phyloP scores from a whole-genome alignment of 805 yeast species.

The Wickerhamiella bombiphila region DNA sequence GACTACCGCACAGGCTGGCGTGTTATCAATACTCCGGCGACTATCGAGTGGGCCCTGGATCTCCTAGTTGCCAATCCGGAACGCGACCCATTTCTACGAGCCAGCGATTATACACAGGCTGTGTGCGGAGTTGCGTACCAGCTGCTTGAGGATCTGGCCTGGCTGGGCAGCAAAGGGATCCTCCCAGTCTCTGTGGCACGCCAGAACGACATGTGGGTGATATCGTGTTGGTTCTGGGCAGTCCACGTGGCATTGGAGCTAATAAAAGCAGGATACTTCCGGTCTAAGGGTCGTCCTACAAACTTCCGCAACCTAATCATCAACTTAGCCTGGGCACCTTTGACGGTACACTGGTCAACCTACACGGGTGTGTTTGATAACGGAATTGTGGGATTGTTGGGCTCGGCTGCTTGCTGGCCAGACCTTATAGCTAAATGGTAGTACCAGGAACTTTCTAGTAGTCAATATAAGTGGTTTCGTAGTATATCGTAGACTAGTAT shows the following conservation, averaged over 20 bases:
- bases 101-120: slow-evolving; percentile 24
- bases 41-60: slow-evolving; percentile 26
- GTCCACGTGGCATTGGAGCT: slow-evolving; percentile 26
- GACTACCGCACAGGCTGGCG: slow-evolving; percentile 26
- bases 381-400: slow-evolving; percentile 26
- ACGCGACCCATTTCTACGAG: slow-evolving; percentile 20
- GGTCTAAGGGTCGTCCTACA: slow-evolving; percentile 9
- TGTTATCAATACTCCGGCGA: slow-evolving; percentile 25
- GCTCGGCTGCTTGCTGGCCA: slow-evolving; percentile 23
- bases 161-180: slow-evolving; percentile 25
- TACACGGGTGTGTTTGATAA: slow-evolving; percentile 23
- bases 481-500: no score
- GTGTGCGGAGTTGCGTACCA: slow-evolving; percentile 26
- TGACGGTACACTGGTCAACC: slow-evolving; percentile 30
- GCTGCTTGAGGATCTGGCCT: slow-evolving; percentile 29
- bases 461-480: no score
- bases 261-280: slow-evolving; percentile 15
- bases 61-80: slow-evolving; percentile 20
- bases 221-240: slow-evolving; percentile 27
- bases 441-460: background rate
- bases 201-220: slow-evolving; percentile 24
- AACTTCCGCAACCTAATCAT: slow-evolving; percentile 18
- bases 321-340: slow-evolving; percentile 29
- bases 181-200: slow-evolving; percentile 18
- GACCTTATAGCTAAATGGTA: slow-evolving; percentile 12